Evolutionary conservation across 164 flowering plant genomes (phyloP), one percentile per base, ranked within the genome.

Genomic region (Pachysandra terminalis): DNA sequence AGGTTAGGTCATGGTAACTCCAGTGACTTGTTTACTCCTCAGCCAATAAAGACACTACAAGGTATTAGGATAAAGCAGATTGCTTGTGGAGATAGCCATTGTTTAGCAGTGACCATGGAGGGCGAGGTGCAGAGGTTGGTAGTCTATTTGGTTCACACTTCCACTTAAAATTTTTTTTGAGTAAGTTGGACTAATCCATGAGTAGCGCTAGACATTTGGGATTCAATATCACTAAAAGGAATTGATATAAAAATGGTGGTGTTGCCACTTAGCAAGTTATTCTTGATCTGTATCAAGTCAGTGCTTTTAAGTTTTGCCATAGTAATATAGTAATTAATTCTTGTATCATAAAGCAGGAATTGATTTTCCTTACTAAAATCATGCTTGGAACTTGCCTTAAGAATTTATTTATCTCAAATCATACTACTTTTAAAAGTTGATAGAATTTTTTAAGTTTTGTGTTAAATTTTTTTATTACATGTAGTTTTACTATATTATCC

Each of bases 11-110:
- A 95, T 87, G 99, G 99, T 24, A 88, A 92, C 77, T 90, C 97
- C 23, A 90, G 87, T 76, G 99, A 95, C 68, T 67, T 95, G 73
- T 92, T 92, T 74, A 81, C 85, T 73, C 99, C 99, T 22, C 96
- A 78, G 56, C 96, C 99, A 32, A 87, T 95, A 62, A 90, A 85
- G 77, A 89, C 91, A 63, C 78, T 92, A 45, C 85, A 82, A 48
- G 93, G 98, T 67, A 7, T 90, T 57, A 74, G 68, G 75, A 92
- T 95, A 59, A 95, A 77, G 81, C 96, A 95, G 76, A 92, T 95
- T 77, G 97, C 98, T 74, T 95, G 97, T 77, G 99, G 99, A 41
- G 99, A 95, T 73, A 88, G 97, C 77, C 99, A 95, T 72, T 95
- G 99, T 76, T 79, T 95, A 81, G 99, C 97, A 37, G 90, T 95